Evolutionary conservation across 2,329 filamentous ascomycete species (phyloP).

Genomic region (Ceratocystis cacaofunesta): DNA sequence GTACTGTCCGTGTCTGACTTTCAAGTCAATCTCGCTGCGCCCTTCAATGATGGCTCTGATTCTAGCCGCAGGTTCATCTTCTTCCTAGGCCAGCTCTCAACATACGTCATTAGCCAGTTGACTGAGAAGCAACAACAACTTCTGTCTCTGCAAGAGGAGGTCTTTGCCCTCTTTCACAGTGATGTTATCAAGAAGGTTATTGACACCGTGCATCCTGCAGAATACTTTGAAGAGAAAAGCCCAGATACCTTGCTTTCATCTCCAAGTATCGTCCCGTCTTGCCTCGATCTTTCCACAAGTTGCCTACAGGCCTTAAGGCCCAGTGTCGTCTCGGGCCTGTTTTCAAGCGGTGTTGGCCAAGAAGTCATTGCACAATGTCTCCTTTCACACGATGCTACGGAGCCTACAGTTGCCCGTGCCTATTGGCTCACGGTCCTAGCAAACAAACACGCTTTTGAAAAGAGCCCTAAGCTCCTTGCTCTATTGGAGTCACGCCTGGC

Average conservation of each 20-base stretch:
- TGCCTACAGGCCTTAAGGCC: constrained; percentile 27
- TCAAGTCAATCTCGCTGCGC: neutral
- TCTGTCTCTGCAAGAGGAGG: constrained; percentile 24
- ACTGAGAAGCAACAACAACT: constrained; percentile 26
- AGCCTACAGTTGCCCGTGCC: neutral
- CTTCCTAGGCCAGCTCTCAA: constrained; percentile 22
- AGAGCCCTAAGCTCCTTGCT: constrained; percentile 16
- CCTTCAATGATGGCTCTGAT: constrained; percentile 14
- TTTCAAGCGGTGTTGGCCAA: constrained; percentile 26
- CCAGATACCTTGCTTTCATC: neutral
- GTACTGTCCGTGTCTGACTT: neutral
- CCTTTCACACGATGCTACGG: neutral
- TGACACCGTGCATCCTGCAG: neutral
- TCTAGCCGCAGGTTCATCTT: constrained; percentile 10
- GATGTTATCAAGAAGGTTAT: constrained; percentile 1
- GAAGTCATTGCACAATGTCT: constrained; percentile 21
- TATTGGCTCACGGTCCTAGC: constrained; percentile 28
- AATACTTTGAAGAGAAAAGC: constrained; percentile 9
- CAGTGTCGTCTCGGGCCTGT: constrained; percentile 25
- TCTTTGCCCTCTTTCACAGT: constrained; percentile 27
- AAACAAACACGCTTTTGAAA: constrained; percentile 32
- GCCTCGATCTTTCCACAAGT: constrained; percentile 25
- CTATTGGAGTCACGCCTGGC: constrained; percentile 18
- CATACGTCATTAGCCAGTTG: constrained; percentile 27
- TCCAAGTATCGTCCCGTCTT: neutral